Evolutionary conservation across 179 eudicot species (phyloP).

Genomic region (Silene vulgaris): DNA sequence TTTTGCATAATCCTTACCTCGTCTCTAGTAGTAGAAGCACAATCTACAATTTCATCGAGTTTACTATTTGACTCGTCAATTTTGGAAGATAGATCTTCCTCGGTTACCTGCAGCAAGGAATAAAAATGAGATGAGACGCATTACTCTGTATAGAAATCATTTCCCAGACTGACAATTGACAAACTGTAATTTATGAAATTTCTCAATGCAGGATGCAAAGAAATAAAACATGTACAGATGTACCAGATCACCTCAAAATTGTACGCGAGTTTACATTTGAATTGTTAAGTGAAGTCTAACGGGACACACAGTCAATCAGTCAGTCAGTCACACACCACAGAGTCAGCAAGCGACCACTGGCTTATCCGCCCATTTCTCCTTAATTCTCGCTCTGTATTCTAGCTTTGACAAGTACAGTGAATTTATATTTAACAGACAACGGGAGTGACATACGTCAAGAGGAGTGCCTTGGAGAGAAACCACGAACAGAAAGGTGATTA

Average conservation of each 20-base stretch:
- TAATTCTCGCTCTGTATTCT: too few species aligned
- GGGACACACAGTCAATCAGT: too few species aligned
- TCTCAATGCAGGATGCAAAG: slow-evolving; percentile 1
- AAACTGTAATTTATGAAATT: background rate
- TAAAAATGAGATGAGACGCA: background rate
- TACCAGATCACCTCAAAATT: background rate
- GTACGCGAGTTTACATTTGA: background rate
- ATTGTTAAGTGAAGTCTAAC: too few species aligned
- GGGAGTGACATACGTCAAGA: background rate
- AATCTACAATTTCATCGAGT: slow-evolving; percentile 47
- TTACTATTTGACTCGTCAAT: slow-evolving; percentile 51
- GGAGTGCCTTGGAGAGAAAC: background rate
- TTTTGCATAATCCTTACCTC: slow-evolving; percentile 49
- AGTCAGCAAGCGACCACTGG: background rate
- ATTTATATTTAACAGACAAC: background rate
- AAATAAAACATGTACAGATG: background rate
- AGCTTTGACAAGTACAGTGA: background rate
- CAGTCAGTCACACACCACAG: background rate
- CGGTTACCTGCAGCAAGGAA: slow-evolving; percentile 46
- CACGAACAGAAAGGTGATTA: background rate
- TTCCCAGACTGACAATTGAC: background rate
- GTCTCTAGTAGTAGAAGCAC: slow-evolving; percentile 42
- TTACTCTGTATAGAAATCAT: background rate
- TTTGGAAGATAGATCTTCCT: slow-evolving; percentile 53
- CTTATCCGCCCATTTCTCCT: background rate